A percentile compares a stretch with the other conserved stretches of the same genome.
Conservation (phyloP, 129 eudicot species). For the sunflower (Helianthus annuus) region HanXRQr2.0-SUNRISE NC_035433.2:31624265-31624764, state of each 20-base stretch:
- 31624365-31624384: constrained; percentile 69
- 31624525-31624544: constrained; percentile 92
- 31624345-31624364: constrained; percentile 68
- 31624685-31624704: not conserved
- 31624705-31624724: not conserved
- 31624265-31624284: constrained; percentile 73
- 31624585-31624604: not conserved
- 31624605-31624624: too few relatives aligned
- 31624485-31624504: constrained; percentile 76
- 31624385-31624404: constrained; percentile 60
- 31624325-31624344: constrained; percentile 49
- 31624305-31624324: constrained; percentile 54
- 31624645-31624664: constrained; percentile 1
- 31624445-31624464: constrained; percentile 94
- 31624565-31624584: constrained; percentile 11
- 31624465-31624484: constrained; percentile 81
- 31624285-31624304: constrained; percentile 68
- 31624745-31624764: not conserved
- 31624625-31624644: too few relatives aligned
- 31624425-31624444: constrained; percentile 66
- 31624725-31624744: not conserved
- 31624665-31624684: not conserved
- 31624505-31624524: constrained; percentile 48
- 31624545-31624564: constrained; percentile 54
- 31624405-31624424: constrained; percentile 75